Evolutionary conservation across 345 rosid species (phyloP).

Genomic region (Euclidium syriacum): DNA sequence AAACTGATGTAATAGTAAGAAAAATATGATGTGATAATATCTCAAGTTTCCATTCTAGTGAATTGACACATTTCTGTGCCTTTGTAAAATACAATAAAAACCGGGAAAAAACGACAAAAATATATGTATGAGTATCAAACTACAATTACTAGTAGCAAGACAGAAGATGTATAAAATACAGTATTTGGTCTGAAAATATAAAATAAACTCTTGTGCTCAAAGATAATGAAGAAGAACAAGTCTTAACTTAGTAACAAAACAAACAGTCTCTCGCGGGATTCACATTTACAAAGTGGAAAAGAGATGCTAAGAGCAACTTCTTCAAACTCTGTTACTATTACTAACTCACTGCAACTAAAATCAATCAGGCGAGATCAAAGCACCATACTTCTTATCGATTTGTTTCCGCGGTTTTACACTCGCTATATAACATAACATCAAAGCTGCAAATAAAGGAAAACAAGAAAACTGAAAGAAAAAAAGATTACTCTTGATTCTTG

Average conservation of each 20-base stretch:
- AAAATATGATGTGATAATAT: too few relatives aligned
- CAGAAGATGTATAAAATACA: neutral
- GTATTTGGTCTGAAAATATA: neutral
- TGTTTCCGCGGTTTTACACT: neutral
- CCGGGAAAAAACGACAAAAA: too few relatives aligned
- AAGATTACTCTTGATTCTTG: slow-evolving; percentile 17
- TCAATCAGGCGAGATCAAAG: slow-evolving; percentile 14
- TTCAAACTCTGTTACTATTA: slow-evolving; percentile 21
- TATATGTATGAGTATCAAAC: too few relatives aligned
- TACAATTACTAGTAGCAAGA: too few relatives aligned
- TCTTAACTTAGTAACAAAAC: slow-evolving; percentile 18
- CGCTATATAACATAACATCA: slow-evolving; percentile 21
- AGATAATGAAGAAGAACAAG: slow-evolving; percentile 6
- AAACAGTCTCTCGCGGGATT: slow-evolving; percentile 12
- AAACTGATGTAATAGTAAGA: too few relatives aligned
- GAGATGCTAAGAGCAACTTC: neutral
- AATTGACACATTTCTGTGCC: too few relatives aligned
- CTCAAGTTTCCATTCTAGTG: too few relatives aligned
- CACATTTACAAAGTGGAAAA: slow-evolving; percentile 18
- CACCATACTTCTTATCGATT: neutral
- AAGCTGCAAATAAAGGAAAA: neutral
- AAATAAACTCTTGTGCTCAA: neutral
- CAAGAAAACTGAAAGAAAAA: neutral
- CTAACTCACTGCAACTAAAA: slow-evolving; percentile 22
- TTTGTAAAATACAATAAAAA: too few relatives aligned